phyloP scores from a whole-genome alignment of 352 stramenopile genomes.

The Pythium catenulatum region DNA sequence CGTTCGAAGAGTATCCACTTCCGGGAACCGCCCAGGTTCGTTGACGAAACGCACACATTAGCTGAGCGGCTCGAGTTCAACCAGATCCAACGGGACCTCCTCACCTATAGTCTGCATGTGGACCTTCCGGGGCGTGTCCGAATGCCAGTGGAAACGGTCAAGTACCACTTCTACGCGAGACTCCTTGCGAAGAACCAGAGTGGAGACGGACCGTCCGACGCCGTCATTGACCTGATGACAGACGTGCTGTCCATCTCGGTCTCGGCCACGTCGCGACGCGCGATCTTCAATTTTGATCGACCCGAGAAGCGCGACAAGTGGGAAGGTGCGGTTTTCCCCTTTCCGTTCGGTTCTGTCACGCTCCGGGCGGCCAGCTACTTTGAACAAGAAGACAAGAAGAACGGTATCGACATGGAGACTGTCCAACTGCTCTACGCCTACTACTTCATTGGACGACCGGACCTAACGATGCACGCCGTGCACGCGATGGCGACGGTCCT shows the following conservation, averaged over 20 bases:
- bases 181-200: constrained; percentile 14
- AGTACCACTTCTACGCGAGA: constrained; percentile 18
- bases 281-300: constrained; percentile 8
- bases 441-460: not conserved
- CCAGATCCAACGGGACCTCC: not conserved
- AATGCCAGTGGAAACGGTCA: not conserved
- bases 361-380: constrained; percentile 7
- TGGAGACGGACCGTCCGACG: not conserved
- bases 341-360: constrained; percentile 1
- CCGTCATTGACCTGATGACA: not conserved
- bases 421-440: not conserved
- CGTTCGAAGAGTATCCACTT: not conserved
- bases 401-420: not conserved
- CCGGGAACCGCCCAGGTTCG: not conserved
- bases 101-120: constrained; percentile 14
- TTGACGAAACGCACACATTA: constrained; percentile 28
- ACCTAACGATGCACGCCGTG: not conserved
- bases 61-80: not conserved
- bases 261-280: not conserved
- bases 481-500: not conserved
- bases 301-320: constrained; percentile 34
- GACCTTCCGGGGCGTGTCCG: not conserved
- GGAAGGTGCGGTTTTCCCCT: not conserved
- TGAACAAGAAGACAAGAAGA: not conserved
- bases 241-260: not conserved